Evolutionary conservation across 805 yeast species (phyloP).

Genomic region (Brettanomyces anomalus): DNA sequence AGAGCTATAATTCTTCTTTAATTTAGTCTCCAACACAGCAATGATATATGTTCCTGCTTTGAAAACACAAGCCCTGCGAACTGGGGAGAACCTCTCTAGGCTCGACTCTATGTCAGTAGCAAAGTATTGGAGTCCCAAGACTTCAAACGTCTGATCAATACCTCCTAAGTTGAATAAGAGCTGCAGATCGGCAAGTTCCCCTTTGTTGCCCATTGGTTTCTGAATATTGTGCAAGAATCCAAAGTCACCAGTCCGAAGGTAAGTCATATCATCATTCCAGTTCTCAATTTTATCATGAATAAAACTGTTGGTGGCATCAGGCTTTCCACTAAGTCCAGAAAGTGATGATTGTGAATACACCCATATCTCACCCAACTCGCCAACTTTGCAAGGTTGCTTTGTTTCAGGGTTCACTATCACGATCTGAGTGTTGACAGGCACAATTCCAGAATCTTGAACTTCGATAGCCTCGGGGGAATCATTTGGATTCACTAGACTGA

Average conservation of each 20-base stretch:
- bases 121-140: slow-evolving; percentile 85
- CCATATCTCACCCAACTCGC: slow-evolving; percentile 98
- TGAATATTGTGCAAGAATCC: slow-evolving; percentile 82
- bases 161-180: slow-evolving; percentile 79
- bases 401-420: slow-evolving; percentile 97
- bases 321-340: slow-evolving; percentile 31
- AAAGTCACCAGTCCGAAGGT: slow-evolving; percentile 85
- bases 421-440: slow-evolving; percentile 87
- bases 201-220: slow-evolving; percentile 18
- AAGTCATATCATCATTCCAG: slow-evolving; percentile 54
- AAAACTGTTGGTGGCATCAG: slow-evolving; percentile 32
- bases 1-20: slow-evolving; percentile 48
- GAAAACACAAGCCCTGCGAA: slow-evolving; percentile 41
- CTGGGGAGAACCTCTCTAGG: slow-evolving; percentile 40
- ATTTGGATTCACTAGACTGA: slow-evolving; percentile 68
- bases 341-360: slow-evolving; percentile 84
- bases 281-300: slow-evolving; percentile 57
- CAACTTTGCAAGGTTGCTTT: slow-evolving; percentile 61
- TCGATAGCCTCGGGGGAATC: slow-evolving; percentile 62
- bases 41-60: slow-evolving; percentile 76
- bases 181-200: slow-evolving; percentile 41
- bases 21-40: slow-evolving; percentile 56
- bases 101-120: slow-evolving; percentile 75
- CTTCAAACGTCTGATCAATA: slow-evolving; percentile 82
- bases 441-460: slow-evolving; percentile 92